A percentile compares a stretch with the other conserved stretches of the same genome.
Conservation (phyloP, 1,284 basidiomycete species). For the Macrocystidia cucumis region DNA sequence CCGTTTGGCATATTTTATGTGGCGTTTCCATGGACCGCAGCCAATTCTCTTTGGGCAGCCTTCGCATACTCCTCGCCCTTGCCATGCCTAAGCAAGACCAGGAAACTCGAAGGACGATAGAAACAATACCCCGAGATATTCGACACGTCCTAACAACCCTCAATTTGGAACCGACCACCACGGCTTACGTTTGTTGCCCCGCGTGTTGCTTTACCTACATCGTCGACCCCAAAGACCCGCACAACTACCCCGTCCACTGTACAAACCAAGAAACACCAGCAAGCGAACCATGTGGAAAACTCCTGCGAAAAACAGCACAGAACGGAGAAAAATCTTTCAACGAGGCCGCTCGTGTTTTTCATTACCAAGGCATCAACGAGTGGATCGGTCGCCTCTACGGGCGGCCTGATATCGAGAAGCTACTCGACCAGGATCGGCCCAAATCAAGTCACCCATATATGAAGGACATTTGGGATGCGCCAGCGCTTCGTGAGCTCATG, state of each 20-base stretch:
- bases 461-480: conserved; percentile 15
- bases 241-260: conserved; percentile 12
- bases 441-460: background rate
- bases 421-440: conserved; percentile 1
- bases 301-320: background rate
- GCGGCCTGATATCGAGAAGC: conserved; percentile 6
- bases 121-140: conserved; percentile 10
- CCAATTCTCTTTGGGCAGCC: conserved; percentile 4
- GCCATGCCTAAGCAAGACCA: too few species aligned
- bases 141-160: conserved; percentile 11
- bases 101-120: too few species aligned
- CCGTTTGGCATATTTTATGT: conserved; percentile 9
- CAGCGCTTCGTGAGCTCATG: conserved; percentile 9
- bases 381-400: conserved; percentile 9
- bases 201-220: conserved; percentile 13
- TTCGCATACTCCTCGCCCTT: conserved; percentile 5
- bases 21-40: conserved; percentile 9
- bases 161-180: conserved; percentile 9
- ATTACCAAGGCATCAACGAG: conserved; percentile 8
- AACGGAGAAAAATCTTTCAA: background rate
- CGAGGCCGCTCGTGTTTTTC: conserved; percentile 6
- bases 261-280: conserved; percentile 3
- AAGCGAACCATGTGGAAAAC: background rate
- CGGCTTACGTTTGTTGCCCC: conserved; percentile 15
- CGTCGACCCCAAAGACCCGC: conserved; percentile 3